These are phyloP conservation scores for Epichloe sp. DNA, from an alignment of 2,329 filamentous ascomycete genomes.

Conservation along the genomic window DNA sequence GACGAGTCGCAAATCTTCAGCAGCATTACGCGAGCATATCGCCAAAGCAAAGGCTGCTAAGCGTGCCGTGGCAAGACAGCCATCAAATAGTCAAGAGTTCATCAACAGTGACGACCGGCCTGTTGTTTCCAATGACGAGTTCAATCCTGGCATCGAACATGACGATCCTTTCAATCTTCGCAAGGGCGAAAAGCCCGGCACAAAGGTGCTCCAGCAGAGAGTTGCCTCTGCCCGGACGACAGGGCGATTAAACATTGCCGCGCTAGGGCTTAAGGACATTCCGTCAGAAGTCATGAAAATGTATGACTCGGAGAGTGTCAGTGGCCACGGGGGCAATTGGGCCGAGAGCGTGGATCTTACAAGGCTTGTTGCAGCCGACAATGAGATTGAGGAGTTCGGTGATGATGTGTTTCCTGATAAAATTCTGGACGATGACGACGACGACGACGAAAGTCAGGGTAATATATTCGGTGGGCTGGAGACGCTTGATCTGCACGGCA, in stretches of 20 bases:
- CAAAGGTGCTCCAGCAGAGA: constrained; percentile 59
- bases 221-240: constrained; percentile 60
- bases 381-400: constrained; percentile 64
- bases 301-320: constrained; percentile 67
- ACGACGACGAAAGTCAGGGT: constrained; percentile 52
- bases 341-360: constrained; percentile 83
- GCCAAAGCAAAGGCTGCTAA: constrained; percentile 81
- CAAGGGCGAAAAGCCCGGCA: constrained; percentile 41
- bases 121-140: constrained; percentile 30
- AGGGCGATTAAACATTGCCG: constrained; percentile 79
- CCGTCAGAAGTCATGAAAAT: constrained; percentile 76
- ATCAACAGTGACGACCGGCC: constrained; percentile 17
- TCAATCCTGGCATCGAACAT: constrained; percentile 38
- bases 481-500: constrained; percentile 74
- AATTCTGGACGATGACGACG: constrained; percentile 29
- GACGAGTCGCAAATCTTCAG: constrained; percentile 52
- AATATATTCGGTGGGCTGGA: constrained; percentile 76
- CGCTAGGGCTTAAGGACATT: constrained; percentile 65
- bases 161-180: constrained; percentile 59
- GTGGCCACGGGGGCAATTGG: constrained; percentile 58
- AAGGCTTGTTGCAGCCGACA: constrained; percentile 76
- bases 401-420: constrained; percentile 70
- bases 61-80: constrained; percentile 34
- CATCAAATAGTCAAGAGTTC: constrained; percentile 10
- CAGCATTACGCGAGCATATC: constrained; percentile 76